Percentiles rank a stretch among this genome's conserved stretches.
Conservation (phyloP, 2,329 filamentous ascomycete genomes). For the Pseudocercospora macadamiae region DNA sequence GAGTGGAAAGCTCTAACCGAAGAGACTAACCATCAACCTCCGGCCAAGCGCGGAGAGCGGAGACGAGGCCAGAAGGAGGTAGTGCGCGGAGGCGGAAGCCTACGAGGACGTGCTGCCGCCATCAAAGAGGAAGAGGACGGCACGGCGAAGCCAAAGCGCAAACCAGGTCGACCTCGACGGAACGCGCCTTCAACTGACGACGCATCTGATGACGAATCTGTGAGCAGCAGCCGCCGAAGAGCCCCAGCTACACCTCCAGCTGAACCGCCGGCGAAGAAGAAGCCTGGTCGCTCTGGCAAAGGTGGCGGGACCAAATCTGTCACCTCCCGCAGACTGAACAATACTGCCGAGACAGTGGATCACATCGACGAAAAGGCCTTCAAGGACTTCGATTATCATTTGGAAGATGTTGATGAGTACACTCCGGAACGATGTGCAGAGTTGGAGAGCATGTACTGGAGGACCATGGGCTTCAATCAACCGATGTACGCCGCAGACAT, state of each 20-base stretch:
- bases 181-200: slow-evolving; percentile 37
- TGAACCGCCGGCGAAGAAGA: slow-evolving; percentile 56
- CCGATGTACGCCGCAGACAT: slow-evolving; percentile 96
- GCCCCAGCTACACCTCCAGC: slow-evolving; percentile 41
- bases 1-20: slow-evolving; percentile 95
- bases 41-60: slow-evolving; percentile 82
- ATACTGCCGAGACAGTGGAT: slow-evolving; percentile 74
- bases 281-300: slow-evolving; percentile 55
- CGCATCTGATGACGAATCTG: slow-evolving; percentile 33
- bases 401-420: slow-evolving; percentile 82
- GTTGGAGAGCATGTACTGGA: slow-evolving; percentile 94
- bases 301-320: slow-evolving; percentile 69
- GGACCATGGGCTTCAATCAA: slow-evolving; percentile 90
- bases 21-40: slow-evolving; percentile 93
- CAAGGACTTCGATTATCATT: slow-evolving; percentile 85
- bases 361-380: slow-evolving; percentile 89
- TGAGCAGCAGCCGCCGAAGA: slow-evolving; percentile 26
- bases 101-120: slow-evolving; percentile 35
- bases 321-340: slow-evolving; percentile 84
- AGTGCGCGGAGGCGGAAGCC: slow-evolving; percentile 41
- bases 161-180: slow-evolving; percentile 52
- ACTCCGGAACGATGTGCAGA: slow-evolving; percentile 91
- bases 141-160: slow-evolving; percentile 49
- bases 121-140: slow-evolving; percentile 31
- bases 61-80: slow-evolving; percentile 61